Conservation (phyloP, 257 asterid genomes). For the Solanum acaule region DNA sequence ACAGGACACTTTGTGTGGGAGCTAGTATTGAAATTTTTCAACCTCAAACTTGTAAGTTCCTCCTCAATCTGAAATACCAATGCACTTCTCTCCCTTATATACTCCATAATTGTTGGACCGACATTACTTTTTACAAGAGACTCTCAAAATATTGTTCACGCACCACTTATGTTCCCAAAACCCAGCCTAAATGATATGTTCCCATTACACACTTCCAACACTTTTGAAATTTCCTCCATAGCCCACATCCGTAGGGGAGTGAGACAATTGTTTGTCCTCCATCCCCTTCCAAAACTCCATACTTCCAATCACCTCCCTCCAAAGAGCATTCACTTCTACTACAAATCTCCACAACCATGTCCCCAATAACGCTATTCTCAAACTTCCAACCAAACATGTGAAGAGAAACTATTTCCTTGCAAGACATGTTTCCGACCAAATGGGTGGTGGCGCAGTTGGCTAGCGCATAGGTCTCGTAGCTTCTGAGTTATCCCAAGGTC, state of each 20-base stretch:
- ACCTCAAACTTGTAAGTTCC: background rate
- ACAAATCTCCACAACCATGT: background rate
- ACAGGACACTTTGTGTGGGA: no score
- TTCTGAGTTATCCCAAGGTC: constrained; percentile 1
- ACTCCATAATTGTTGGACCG: background rate
- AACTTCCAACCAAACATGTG: background rate
- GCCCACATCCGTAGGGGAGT: background rate
- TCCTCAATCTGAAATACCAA: background rate
- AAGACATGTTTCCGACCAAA: background rate
- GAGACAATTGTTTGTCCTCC: background rate
- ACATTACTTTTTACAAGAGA: background rate
- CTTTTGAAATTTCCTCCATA: background rate
- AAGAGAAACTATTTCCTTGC: background rate
- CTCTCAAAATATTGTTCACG: background rate
- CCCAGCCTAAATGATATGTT: background rate
- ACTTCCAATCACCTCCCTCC: background rate
- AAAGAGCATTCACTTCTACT: background rate
- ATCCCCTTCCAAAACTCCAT: background rate
- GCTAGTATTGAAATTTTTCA: background rate
- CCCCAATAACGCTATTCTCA: background rate
- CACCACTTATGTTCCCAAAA: background rate
- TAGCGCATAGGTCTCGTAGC: constrained; percentile 99
- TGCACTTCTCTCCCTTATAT: background rate
- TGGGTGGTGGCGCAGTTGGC: constrained; percentile 99
- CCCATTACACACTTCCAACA: background rate